phyloP scores from a whole-genome alignment of 345 rosid species.

The Psidium friedrichsthalianum region DNA sequence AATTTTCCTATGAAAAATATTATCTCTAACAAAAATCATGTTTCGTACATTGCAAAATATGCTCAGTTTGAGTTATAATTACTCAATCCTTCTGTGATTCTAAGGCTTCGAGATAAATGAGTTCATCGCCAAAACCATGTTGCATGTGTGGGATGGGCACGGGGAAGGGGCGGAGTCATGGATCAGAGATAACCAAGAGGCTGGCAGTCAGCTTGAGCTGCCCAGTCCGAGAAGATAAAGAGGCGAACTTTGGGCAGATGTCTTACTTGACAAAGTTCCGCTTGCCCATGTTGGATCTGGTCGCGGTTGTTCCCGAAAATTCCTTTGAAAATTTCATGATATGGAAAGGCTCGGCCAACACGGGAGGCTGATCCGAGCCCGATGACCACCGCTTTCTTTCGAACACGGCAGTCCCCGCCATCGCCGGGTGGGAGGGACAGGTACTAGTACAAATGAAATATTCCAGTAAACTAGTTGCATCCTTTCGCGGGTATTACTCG shows the following conservation, averaged over 20 bases:
- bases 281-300: neutral
- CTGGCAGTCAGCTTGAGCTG: neutral
- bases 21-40: neutral
- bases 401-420: neutral
- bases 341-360: neutral
- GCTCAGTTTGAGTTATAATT: neutral
- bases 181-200: neutral
- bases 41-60: neutral
- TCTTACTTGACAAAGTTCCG: neutral
- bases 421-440: neutral
- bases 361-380: neutral
- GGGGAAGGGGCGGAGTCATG: neutral
- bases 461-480: neutral
- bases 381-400: neutral
- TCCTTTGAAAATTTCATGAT: neutral
- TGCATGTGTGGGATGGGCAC: neutral
- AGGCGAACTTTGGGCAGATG: neutral
- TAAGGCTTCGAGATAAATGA: neutral
- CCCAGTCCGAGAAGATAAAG: neutral
- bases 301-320: neutral
- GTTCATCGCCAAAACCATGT: neutral
- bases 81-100: neutral
- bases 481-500: neutral
- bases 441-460: neutral
- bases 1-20: too few relatives aligned